A percentile compares a stretch with the other conserved stretches of the same genome.
Conservation (phyloP, 768 basidiomycete species). For the Suillus cothurnatus region DNA sequence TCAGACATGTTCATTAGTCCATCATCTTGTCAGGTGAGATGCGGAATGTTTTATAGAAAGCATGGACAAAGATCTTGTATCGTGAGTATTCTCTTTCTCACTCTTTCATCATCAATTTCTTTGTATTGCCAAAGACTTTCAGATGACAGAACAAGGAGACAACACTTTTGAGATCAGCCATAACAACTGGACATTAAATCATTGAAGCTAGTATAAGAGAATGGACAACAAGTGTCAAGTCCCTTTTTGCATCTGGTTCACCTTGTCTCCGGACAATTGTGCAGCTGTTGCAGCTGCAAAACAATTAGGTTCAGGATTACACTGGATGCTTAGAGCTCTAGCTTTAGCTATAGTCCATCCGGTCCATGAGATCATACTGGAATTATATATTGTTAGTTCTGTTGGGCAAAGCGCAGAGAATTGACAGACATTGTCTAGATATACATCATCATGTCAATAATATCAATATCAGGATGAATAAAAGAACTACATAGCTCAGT, state of each 20-base stretch:
- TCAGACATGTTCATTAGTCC: too few relatives aligned
- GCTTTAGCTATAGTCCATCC: constrained; percentile 72
- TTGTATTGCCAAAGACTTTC: too few relatives aligned
- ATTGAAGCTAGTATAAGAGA: too few relatives aligned
- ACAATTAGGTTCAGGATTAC: background rate
- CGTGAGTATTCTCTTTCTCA: too few relatives aligned
- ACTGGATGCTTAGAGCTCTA: constrained; percentile 20
- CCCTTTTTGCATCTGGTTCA: constrained; percentile 47
- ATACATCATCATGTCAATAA: constrained; percentile 49
- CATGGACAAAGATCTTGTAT: too few relatives aligned
- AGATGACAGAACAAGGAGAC: too few relatives aligned
- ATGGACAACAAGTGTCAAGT: constrained; percentile 40
- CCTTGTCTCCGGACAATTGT: constrained; percentile 75
- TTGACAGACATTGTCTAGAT: constrained; percentile 58
- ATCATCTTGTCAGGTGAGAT: too few relatives aligned
- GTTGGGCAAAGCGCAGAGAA: background rate
- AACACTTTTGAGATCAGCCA: too few relatives aligned
- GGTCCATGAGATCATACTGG: constrained; percentile 61
- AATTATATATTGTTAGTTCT: background rate
- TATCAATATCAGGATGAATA: background rate
- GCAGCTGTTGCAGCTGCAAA: constrained; percentile 56
- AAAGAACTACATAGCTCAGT: constrained; percentile 66
- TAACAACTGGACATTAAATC: too few relatives aligned
- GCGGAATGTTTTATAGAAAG: too few relatives aligned
- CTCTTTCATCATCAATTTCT: too few relatives aligned